These are phyloP conservation scores for Botrytis tulipae DNA, from an alignment of 2,329 filamentous ascomycete genomes.

Conservation along the genomic window DNA sequence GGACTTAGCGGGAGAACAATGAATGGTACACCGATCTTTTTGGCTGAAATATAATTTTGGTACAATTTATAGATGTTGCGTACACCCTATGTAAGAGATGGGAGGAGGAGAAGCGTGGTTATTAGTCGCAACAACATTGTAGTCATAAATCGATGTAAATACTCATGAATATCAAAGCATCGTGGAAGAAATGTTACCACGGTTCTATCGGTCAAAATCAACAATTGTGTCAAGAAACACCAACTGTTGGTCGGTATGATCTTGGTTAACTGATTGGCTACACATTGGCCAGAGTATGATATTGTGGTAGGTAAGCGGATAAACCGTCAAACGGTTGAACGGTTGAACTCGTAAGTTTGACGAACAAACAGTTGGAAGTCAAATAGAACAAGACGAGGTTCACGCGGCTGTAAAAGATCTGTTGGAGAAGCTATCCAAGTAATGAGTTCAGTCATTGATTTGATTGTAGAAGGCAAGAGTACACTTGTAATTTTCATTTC, in stretches of 20 bases:
- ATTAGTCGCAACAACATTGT: not conserved
- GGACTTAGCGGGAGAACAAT: not conserved
- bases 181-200: not conserved
- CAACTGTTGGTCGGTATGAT: not conserved
- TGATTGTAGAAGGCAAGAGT: not conserved
- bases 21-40: not conserved
- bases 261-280: not conserved
- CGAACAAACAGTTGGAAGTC: accelerated
- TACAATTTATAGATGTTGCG: not conserved
- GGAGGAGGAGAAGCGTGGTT: not conserved
- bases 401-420: not conserved
- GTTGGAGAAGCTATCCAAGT: not conserved
- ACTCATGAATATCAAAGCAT: too few relatives aligned
- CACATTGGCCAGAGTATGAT: not conserved
- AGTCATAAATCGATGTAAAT: not conserved
- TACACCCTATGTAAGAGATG: not conserved
- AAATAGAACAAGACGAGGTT: not conserved
- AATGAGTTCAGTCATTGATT: not conserved
- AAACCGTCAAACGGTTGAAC: accelerated
- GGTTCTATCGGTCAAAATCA: not conserved
- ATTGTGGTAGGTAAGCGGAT: not conserved
- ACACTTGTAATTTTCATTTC: not conserved
- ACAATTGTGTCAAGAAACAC: accelerated
- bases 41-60: not conserved
- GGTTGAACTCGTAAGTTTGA: not conserved